Evolutionary conservation across 2,329 filamentous ascomycete species (phyloP).

Genomic region (Leptodontidium sp.): DNA sequence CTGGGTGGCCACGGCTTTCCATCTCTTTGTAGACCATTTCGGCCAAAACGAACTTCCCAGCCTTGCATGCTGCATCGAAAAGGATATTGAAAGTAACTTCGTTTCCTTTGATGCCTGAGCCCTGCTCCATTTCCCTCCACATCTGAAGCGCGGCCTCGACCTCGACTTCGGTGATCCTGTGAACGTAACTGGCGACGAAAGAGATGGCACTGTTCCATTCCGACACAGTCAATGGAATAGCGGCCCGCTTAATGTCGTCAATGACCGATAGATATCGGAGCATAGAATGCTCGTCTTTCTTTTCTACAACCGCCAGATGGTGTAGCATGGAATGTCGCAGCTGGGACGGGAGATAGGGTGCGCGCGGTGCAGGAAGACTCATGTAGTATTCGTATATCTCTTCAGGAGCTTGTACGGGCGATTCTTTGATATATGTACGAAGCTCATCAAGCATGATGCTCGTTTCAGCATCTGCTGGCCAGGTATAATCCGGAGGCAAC

Average conservation of each 20-base stretch:
- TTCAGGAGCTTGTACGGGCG: constrained; percentile 37
- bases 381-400: constrained; percentile 48
- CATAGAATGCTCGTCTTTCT: constrained; percentile 63
- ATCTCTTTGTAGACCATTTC: constrained; percentile 89
- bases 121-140: constrained; percentile 90
- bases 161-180: constrained; percentile 63
- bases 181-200: constrained; percentile 77
- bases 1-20: constrained; percentile 69
- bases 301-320: constrained; percentile 44
- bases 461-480: constrained; percentile 42
- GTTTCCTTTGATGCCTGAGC: constrained; percentile 69
- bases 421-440: constrained; percentile 34
- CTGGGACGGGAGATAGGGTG: constrained; percentile 43
- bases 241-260: constrained; percentile 80
- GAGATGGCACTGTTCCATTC: constrained; percentile 89
- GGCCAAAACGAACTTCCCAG: constrained; percentile 82
- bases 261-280: constrained; percentile 84
- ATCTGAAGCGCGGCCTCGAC: constrained; percentile 75
- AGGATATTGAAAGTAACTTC: constrained; percentile 92
- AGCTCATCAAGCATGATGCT: constrained; percentile 41
- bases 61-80: constrained; percentile 87
- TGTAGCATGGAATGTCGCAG: constrained; percentile 45
- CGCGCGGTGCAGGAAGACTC: constrained; percentile 46
- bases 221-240: constrained; percentile 68
- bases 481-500: constrained; percentile 43